Conservation (phyloP, 1,284 basidiomycete genomes). For the Apiotrichum brassicae region DNA sequence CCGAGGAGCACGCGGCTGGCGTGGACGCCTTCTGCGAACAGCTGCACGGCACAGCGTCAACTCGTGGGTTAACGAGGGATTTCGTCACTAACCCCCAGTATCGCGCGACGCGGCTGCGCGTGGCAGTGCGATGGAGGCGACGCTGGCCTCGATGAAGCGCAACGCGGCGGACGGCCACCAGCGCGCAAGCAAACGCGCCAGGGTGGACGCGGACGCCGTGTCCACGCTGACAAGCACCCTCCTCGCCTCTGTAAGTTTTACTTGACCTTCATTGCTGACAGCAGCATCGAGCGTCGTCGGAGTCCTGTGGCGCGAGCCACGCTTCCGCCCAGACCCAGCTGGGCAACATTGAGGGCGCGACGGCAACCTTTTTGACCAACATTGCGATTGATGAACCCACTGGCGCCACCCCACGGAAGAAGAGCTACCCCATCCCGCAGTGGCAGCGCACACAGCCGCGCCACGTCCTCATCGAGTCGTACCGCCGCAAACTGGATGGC, state of each 20-base stretch:
- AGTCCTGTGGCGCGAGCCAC: constrained; percentile 18
- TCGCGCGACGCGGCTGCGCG: not conserved
- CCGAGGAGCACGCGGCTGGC: constrained; percentile 18
- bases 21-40: constrained; percentile 26
- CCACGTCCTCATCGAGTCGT: constrained; percentile 22
- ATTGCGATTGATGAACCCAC: constrained; percentile 48
- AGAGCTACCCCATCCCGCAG: constrained; percentile 35
- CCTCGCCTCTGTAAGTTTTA: constrained; percentile 22
- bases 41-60: constrained; percentile 17
- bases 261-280: not conserved
- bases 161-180: not conserved
- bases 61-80: constrained; percentile 18
- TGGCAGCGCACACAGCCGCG: constrained; percentile 43
- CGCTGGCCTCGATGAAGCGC: constrained; percentile 6
- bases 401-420: constrained; percentile 48
- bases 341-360: constrained; percentile 23
- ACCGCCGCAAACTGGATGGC: constrained; percentile 2
- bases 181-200: not conserved
- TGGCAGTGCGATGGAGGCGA: not conserved
- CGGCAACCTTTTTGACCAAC: constrained; percentile 32
- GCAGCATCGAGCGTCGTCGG: constrained; percentile 23
- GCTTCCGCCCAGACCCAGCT: constrained; percentile 22
- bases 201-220: constrained; percentile 12
- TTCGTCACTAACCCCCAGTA: not conserved
- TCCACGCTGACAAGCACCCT: constrained; percentile 19